Conservation (phyloP, 2,329 filamentous ascomycete genomes). For the Pleoardoris graminearum region DNA sequence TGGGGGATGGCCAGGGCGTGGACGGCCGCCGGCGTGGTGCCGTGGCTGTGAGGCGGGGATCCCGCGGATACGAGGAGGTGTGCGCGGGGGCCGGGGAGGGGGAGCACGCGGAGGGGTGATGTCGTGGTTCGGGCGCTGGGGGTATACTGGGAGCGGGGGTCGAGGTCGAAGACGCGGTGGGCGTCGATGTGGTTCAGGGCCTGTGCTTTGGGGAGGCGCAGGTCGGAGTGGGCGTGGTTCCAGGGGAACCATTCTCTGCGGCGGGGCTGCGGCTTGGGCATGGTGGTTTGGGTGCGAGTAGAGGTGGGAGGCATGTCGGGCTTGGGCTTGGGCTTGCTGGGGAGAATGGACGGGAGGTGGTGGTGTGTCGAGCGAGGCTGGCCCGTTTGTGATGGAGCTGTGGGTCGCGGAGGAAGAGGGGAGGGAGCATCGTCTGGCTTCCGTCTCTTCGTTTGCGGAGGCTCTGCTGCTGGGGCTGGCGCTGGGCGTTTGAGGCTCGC, state of each 20-base stretch:
- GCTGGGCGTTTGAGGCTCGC: too few species aligned
- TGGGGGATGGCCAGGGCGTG: background rate
- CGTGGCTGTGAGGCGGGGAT: background rate
- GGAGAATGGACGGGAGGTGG: too few species aligned
- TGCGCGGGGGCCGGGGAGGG: background rate
- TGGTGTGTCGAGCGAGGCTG: background rate
- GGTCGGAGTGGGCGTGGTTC: background rate
- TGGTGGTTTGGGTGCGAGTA: background rate
- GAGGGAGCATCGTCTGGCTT: background rate
- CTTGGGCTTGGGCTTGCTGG: background rate
- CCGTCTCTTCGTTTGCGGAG: constrained; percentile 5
- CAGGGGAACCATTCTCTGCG: background rate
- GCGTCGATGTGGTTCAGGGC: background rate
- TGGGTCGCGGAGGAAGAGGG: too few species aligned
- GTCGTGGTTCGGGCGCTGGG: background rate
- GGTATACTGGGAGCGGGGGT: background rate
- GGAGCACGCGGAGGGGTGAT: constrained; percentile 1
- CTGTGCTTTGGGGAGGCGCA: background rate
- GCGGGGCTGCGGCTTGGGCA: background rate
- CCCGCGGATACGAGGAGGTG: background rate
- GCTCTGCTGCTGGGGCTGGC: constrained; percentile 14
- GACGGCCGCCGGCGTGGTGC: background rate
- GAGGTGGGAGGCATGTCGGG: background rate
- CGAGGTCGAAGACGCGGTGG: background rate
- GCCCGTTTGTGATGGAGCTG: too few species aligned